Evolutionary conservation across 371 early-diverging fungal species (phyloP).

Genomic region (Lichtheimia hyalospora): DNA sequence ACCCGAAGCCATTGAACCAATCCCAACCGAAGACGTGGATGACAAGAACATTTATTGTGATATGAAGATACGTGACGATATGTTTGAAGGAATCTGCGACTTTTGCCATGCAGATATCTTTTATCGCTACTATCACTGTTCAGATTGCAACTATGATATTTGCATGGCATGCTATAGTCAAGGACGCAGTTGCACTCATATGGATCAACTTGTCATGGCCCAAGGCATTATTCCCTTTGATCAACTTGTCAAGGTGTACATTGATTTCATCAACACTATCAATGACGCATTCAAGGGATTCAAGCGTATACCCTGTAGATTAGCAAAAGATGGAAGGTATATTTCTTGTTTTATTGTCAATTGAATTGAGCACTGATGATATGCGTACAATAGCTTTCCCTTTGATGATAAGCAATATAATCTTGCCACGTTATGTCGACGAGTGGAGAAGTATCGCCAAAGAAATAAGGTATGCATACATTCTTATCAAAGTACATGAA

Average conservation of each 20-base stretch:
- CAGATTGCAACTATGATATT: constrained; percentile 28
- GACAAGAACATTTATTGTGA: neutral
- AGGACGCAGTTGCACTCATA: constrained; percentile 36
- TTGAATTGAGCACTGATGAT: neutral
- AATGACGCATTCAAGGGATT: constrained; percentile 7
- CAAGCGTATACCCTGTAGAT: neutral
- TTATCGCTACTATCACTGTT: constrained; percentile 32
- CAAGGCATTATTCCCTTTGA: constrained; percentile 2
- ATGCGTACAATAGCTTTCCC: neutral
- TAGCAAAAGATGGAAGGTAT: neutral
- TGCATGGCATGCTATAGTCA: constrained; percentile 33
- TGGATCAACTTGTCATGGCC: constrained; percentile 21
- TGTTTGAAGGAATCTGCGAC: constrained; percentile 26
- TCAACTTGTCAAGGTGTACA: constrained; percentile 10
- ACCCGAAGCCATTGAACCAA: constrained; percentile 23
- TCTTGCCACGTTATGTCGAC: constrained; percentile 24
- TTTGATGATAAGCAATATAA: constrained; percentile 7
- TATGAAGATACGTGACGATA: neutral
- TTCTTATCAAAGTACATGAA: neutral
- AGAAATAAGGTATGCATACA: constrained; percentile 6
- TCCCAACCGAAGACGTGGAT: constrained; percentile 15
- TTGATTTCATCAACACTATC: constrained; percentile 7
- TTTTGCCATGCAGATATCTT: constrained; percentile 41
- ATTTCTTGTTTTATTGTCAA: neutral
- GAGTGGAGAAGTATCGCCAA: constrained; percentile 25